Conservation (phyloP, 2,329 filamentous ascomycete genomes). For the Harringtonia lauricola region DNA sequence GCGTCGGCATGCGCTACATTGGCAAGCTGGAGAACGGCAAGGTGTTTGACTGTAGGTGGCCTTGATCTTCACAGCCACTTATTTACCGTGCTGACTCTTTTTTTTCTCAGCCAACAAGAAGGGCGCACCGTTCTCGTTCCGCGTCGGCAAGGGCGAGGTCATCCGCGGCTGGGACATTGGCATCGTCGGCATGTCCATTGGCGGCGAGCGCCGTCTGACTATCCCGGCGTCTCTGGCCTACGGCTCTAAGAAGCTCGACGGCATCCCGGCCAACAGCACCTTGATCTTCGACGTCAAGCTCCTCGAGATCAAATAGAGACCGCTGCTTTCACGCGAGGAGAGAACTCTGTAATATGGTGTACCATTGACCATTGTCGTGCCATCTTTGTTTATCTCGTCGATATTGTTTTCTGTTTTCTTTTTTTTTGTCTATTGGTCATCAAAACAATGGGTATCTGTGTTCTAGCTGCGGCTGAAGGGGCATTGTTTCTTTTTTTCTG, state of each 20-base stretch:
- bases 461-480: background rate
- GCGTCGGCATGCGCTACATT: constrained; percentile 92
- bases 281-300: constrained; percentile 88
- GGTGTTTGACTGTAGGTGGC: constrained; percentile 75
- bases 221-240: constrained; percentile 85
- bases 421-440: background rate
- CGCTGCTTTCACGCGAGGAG: too few relatives aligned
- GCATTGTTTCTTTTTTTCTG: background rate
- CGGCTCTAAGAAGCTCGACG: constrained; percentile 70
- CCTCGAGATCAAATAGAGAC: constrained; percentile 70
- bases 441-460: constrained; percentile 33
- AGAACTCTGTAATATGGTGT: background rate
- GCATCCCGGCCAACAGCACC: constrained; percentile 84
- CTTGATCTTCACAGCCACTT: too few relatives aligned
- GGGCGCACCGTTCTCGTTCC: constrained; percentile 94
- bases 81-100: background rate
- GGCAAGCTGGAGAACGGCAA: constrained; percentile 93
- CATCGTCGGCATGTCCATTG: constrained; percentile 81
- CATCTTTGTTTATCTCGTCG: background rate
- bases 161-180: constrained; percentile 99
- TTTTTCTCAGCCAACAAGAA: constrained; percentile 77
- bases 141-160: constrained; percentile 86
- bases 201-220: constrained; percentile 84
- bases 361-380: background rate
- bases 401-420: background rate